Evolutionary conservation across 139 green algal genomes (phyloP).

Genomic region (Chlorella ohadii): DNA sequence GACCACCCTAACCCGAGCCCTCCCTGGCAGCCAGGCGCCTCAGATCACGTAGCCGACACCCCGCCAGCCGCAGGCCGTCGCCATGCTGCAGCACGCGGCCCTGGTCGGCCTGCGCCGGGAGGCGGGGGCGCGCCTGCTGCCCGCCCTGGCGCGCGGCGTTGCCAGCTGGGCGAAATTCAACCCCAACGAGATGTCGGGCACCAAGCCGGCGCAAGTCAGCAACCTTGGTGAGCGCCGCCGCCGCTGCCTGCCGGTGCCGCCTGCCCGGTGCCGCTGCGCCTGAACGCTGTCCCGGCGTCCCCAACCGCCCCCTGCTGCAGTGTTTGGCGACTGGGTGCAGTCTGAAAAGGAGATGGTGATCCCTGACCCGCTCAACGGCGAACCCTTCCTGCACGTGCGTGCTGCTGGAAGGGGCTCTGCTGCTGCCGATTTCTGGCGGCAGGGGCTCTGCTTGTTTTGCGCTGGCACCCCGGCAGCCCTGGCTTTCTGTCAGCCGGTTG

Average conservation of each 20-base stretch:
- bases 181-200: constrained; percentile 53
- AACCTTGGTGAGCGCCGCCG: constrained; percentile 70
- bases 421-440: too few relatives aligned
- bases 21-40: too few relatives aligned
- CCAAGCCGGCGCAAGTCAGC: constrained; percentile 54
- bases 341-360: constrained; percentile 60
- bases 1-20: too few relatives aligned
- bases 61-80: too few relatives aligned
- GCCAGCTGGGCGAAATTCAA: constrained; percentile 73
- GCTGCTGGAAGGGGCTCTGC: background rate
- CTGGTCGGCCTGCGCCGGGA: background rate
- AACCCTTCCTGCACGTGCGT: constrained; percentile 68
- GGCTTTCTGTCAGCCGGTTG: too few relatives aligned
- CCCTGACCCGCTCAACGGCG: constrained; percentile 83
- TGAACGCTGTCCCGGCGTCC: background rate
- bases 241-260: background rate
- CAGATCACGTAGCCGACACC: too few relatives aligned
- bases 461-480: too few relatives aligned
- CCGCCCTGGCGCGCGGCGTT: constrained; percentile 20
- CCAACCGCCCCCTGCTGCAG: constrained; percentile 42
- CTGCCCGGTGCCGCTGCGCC: constrained; percentile 18
- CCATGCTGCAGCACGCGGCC: too few relatives aligned
- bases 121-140: background rate
- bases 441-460: too few relatives aligned
- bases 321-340: constrained; percentile 74